These are phyloP conservation scores for Euphorbia peplus DNA, from an alignment of 345 rosid species.

Conservation along the genomic window DNA sequence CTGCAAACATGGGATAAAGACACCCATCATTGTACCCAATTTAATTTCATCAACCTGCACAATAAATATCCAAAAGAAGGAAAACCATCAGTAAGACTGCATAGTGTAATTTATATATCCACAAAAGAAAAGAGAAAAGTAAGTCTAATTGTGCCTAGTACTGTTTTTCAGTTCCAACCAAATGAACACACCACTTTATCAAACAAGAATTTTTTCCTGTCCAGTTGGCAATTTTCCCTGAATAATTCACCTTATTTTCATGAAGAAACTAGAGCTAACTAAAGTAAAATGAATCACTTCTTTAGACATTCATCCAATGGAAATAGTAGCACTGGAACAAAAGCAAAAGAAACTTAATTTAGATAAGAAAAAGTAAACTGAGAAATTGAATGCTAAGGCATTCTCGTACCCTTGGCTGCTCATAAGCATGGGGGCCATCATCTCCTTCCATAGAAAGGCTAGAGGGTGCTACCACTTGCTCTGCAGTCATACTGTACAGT, in stretches of 20 bases:
- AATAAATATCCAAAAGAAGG: constrained; percentile 21
- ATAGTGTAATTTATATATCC: neutral
- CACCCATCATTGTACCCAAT: constrained; percentile 99
- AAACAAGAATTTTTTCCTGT: neutral
- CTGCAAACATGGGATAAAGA: constrained; percentile 95
- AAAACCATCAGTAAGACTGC: neutral
- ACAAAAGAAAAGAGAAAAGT: neutral
- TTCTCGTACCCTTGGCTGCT: constrained; percentile 54
- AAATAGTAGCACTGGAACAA: neutral
- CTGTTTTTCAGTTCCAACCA: neutral
- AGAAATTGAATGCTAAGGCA: too few relatives aligned
- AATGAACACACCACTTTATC: constrained; percentile 15
- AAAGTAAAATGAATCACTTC: neutral
- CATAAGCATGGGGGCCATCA: constrained; percentile 50
- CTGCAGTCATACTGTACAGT: constrained; percentile 84
- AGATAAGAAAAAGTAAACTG: too few relatives aligned
- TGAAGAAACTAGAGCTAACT: neutral
- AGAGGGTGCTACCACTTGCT: constrained; percentile 76
- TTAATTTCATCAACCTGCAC: constrained; percentile 66
- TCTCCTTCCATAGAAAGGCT: constrained; percentile 85
- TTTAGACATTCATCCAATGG: too few relatives aligned
- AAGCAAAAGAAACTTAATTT: too few relatives aligned
- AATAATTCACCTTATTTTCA: neutral
- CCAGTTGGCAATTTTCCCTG: neutral
- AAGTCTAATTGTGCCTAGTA: neutral